Evolutionary conservation across 345 rosid genomes (phyloP), one percentile per base, ranked within the genome.

Genomic region (Stellera chamaejasme): DNA sequence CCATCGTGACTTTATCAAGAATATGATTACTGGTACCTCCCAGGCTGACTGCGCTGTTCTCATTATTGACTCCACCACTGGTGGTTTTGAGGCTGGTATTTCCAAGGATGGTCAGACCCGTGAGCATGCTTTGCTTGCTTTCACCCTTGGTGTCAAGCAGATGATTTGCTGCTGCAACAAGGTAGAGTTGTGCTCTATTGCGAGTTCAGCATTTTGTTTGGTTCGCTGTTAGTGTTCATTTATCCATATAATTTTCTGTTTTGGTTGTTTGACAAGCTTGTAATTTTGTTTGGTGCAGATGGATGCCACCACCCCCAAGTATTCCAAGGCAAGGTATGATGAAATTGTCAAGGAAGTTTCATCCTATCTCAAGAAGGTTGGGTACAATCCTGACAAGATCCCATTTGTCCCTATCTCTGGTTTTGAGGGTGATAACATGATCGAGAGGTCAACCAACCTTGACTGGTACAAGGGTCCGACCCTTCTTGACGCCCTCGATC

Each of bases 71-170:
- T 85, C 94, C 49, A 82, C 94, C 63, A 85, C 89, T 56, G 87
- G 89, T 76, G 94, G 89, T 66, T 85, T 85, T 43, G 89, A 85
- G 43, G 93, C 89, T 55, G 93, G 93, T 74, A 85, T 85, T 53
- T 85, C 93, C 42, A 85, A 85, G 77, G 93, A 85, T 64, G 93
- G 93, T 8, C 89, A 85, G 84, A 85, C 93, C 25, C 79, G 88
- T 65, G 84, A 85, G 77, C 90, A 82, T 54, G 82, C 85, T 2
- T 45, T 82, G 46, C 85, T 84, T 26, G 85, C 91, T 10, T 84
- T 84, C 55, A 81, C 87, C 28, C 91, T 82, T 45, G 88, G 88
- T 65, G 83, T 82, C 27, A 82, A 59, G 79, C 85, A 82, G 69
- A 82, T 80, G 91, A 84, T 84, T 43, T 84, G 87, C 69, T 84